These are phyloP conservation scores for Aschersonia sp. DNA, from an alignment of 2,329 filamentous ascomycete genomes.

Conservation along the genomic window DNA sequence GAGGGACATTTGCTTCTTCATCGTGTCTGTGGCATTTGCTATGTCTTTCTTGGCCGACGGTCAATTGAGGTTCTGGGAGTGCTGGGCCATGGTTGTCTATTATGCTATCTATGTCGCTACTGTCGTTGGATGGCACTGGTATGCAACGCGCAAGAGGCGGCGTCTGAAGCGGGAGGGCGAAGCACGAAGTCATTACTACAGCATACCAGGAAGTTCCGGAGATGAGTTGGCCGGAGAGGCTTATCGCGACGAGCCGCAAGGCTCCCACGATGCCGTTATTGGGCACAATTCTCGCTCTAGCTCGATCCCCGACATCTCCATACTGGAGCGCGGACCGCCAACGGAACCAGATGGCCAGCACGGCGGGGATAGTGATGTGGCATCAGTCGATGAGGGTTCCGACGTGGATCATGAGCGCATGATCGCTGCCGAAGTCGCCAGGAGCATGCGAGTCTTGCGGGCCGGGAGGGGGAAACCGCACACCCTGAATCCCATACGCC, in stretches of 20 bases:
- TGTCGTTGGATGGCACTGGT: conserved; percentile 90
- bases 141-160: conserved; percentile 46
- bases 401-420: conserved; percentile 45
- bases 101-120: conserved; percentile 81
- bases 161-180: conserved; percentile 52
- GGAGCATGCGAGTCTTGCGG: conserved; percentile 80
- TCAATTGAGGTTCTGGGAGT: conserved; percentile 76
- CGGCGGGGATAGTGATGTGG: conserved; percentile 19
- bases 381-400: conserved; percentile 26
- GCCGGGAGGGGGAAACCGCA: conserved; percentile 50
- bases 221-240: conserved; percentile 40
- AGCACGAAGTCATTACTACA: conserved; percentile 61
- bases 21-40: conserved; percentile 72
- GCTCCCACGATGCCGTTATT: conserved; percentile 8
- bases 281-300: conserved; percentile 6
- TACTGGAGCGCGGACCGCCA: conserved; percentile 28
- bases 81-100: conserved; percentile 75
- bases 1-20: conserved; percentile 85
- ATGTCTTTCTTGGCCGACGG: conserved; percentile 82
- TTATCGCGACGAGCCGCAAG: conserved; percentile 47
- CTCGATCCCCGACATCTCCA: conserved; percentile 21
- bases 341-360: conserved; percentile 30
- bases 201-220: conserved; percentile 29
- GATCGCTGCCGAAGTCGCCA: conserved; percentile 70
- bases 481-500: conserved; percentile 65